phyloP scores from a whole-genome alignment of 2,329 filamentous ascomycete genomes.

The Cladophialophora psammophila region DNA sequence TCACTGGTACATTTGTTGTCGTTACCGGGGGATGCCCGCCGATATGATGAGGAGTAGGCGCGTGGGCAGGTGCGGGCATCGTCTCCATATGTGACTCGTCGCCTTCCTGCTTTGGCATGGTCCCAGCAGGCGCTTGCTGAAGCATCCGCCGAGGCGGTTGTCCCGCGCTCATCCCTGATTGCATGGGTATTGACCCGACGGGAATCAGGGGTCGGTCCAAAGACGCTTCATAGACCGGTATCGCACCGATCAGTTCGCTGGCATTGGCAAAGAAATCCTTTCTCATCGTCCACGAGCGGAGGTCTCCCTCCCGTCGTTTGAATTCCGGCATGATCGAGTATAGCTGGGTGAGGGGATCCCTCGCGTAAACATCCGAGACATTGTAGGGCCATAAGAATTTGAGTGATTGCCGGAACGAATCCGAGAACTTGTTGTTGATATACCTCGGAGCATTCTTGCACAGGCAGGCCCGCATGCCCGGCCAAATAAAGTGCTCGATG shows the following conservation, averaged over 20 bases:
- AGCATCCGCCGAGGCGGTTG: background rate
- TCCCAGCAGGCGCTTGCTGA: background rate
- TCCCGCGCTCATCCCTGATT: slow-evolving; percentile 1
- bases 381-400: slow-evolving; percentile 29
- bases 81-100: slow-evolving; percentile 3
- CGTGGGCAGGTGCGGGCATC: background rate
- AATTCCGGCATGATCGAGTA: slow-evolving; percentile 26
- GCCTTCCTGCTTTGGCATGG: slow-evolving; percentile 12
- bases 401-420: slow-evolving; percentile 26
- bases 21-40: background rate
- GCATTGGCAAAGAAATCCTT: slow-evolving; percentile 25
- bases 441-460: slow-evolving; percentile 17
- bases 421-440: slow-evolving; percentile 31
- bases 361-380: slow-evolving; percentile 18
- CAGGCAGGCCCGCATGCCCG: slow-evolving; percentile 39
- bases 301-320: slow-evolving; percentile 21
- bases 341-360: slow-evolving; percentile 19
- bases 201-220: slow-evolving; percentile 18
- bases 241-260: slow-evolving; percentile 17
- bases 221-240: slow-evolving; percentile 24
- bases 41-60: background rate
- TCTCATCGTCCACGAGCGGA: slow-evolving; percentile 30
- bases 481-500: slow-evolving; percentile 45
- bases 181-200: slow-evolving; percentile 8
- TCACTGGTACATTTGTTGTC: slow-evolving; percentile 1